Evolutionary conservation across 2,329 filamentous ascomycete genomes (phyloP).

Genomic region (Tolypocladium sp.): DNA sequence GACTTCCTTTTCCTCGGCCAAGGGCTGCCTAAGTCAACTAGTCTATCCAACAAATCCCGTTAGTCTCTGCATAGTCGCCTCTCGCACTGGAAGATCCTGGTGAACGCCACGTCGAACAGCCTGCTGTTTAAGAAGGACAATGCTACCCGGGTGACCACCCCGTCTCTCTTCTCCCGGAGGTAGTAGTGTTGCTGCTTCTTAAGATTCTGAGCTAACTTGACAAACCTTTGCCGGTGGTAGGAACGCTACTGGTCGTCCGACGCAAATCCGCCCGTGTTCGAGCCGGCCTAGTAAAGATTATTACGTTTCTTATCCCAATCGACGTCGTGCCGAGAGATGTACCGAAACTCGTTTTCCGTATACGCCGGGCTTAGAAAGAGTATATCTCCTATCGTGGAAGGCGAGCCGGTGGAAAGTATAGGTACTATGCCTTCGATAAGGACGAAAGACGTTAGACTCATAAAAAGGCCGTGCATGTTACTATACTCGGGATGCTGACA

Average conservation of each 20-base stretch:
- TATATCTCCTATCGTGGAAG: conserved; percentile 41
- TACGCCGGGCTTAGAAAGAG: conserved; percentile 43
- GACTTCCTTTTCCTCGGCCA: too few species aligned
- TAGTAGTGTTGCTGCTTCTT: conserved; percentile 17
- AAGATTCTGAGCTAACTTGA: conserved; percentile 25
- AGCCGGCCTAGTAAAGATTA: conserved; percentile 48
- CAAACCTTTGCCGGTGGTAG: conserved; percentile 41
- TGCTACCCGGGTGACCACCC: conserved; percentile 6
- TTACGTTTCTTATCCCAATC: conserved; percentile 40
- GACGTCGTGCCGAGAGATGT: conserved; percentile 28
- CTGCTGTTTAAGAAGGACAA: conserved; percentile 25
- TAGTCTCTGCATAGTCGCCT: conserved; percentile 24
- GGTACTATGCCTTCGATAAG: conserved; percentile 32
- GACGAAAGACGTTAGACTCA: conserved; percentile 30
- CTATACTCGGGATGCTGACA: conserved; percentile 35
- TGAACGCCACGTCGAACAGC: conserved; percentile 35
- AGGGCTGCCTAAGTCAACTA: too few species aligned
- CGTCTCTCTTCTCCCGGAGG: conserved; percentile 14
- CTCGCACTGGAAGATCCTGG: conserved; percentile 35
- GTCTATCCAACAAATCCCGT: too few species aligned
- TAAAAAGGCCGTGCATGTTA: conserved; percentile 33
- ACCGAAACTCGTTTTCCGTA: conserved; percentile 28
- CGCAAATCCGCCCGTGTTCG: conserved; percentile 39
- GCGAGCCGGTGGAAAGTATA: conserved; percentile 33
- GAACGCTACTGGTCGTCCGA: conserved; percentile 24